Percentiles rank a stretch among this genome's conserved stretches.
phyloP scores from a whole-genome alignment of 2,329 filamentous ascomycete species.

The Penicillium sp. region DNA sequence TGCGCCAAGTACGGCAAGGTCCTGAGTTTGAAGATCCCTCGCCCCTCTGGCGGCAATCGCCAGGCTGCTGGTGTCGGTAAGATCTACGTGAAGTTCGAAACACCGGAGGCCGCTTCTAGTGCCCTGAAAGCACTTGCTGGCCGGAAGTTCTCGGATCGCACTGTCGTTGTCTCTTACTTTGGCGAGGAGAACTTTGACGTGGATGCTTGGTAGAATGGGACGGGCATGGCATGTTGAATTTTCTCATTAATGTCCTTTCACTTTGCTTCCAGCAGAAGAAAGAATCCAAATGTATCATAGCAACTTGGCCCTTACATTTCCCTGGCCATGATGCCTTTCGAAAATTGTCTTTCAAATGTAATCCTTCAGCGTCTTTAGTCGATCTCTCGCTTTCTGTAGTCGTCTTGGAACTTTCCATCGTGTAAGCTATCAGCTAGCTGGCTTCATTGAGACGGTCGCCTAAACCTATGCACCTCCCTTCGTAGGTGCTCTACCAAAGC shows the following conservation, averaged over 20 bases:
- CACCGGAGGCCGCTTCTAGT: conserved; percentile 74
- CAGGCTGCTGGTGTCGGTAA: conserved; percentile 91
- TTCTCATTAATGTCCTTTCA: conserved; percentile 8
- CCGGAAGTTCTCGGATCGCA: conserved; percentile 93
- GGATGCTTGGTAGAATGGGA: conserved; percentile 27
- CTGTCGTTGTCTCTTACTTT: conserved; percentile 95
- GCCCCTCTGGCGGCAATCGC: conserved; percentile 79
- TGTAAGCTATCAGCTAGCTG: no score
- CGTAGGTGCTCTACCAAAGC: no score
- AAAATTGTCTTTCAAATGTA: conserved; percentile 10
- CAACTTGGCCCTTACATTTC: conserved; percentile 18
- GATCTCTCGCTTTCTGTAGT: not conserved
- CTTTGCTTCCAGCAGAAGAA: conserved; percentile 14
- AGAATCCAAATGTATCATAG: conserved; percentile 26
- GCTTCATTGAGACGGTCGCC: no score
- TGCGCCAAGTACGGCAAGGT: conserved; percentile 88
- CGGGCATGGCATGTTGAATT: conserved; percentile 4
- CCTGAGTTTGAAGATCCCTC: conserved; percentile 87
- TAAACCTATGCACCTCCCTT: no score
- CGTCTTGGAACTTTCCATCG: not conserved
- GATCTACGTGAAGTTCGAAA: conserved; percentile 94
- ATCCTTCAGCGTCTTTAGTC: conserved; percentile 7
- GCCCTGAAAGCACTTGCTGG: conserved; percentile 89
- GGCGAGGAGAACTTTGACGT: conserved; percentile 93
- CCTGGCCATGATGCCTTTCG: conserved; percentile 17